phyloP scores from a whole-genome alignment of 257 asterid genomes.

The Thymus mandschuricus region DNA sequence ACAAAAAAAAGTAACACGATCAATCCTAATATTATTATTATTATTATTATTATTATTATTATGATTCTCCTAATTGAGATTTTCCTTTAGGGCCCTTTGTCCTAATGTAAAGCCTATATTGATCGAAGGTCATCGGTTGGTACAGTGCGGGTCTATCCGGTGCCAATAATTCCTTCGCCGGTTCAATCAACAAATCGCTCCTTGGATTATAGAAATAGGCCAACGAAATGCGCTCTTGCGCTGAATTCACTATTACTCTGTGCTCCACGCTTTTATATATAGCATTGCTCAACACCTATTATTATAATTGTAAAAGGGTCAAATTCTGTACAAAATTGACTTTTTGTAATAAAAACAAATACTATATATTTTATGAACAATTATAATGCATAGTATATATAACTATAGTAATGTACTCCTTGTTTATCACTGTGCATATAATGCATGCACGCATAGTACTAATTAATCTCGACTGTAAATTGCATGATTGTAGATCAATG shows the following conservation, averaged over 20 bases:
- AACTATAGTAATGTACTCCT: too few species aligned
- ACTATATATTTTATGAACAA: too few species aligned
- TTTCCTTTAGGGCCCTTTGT: slow-evolving; percentile 74
- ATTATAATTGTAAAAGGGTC: neutral
- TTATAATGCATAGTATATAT: too few species aligned
- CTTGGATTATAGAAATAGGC: slow-evolving; percentile 73
- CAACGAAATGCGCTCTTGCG: slow-evolving; percentile 56
- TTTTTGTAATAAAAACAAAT: too few species aligned
- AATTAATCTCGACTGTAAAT: too few species aligned
- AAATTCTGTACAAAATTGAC: too few species aligned
- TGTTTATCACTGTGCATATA: too few species aligned
- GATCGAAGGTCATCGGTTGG: slow-evolving; percentile 66
- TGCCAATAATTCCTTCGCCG: slow-evolving; percentile 55
- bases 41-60: too few species aligned
- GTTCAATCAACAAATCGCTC: slow-evolving; percentile 60
- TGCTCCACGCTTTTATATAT: slow-evolving; percentile 77
- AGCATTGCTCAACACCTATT: slow-evolving; percentile 64
- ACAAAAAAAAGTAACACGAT: neutral
- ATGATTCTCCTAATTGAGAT: slow-evolving; percentile 52
- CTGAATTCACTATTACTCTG: slow-evolving; percentile 66
- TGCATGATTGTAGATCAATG: too few species aligned
- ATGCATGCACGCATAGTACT: too few species aligned
- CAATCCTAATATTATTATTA: neutral
- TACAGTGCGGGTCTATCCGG: slow-evolving; percentile 54
- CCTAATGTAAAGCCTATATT: slow-evolving; percentile 73